These are phyloP conservation scores for Deinandra increscens DNA, from an alignment of 129 eudicot genomes.

Conservation along the genomic window DNA sequence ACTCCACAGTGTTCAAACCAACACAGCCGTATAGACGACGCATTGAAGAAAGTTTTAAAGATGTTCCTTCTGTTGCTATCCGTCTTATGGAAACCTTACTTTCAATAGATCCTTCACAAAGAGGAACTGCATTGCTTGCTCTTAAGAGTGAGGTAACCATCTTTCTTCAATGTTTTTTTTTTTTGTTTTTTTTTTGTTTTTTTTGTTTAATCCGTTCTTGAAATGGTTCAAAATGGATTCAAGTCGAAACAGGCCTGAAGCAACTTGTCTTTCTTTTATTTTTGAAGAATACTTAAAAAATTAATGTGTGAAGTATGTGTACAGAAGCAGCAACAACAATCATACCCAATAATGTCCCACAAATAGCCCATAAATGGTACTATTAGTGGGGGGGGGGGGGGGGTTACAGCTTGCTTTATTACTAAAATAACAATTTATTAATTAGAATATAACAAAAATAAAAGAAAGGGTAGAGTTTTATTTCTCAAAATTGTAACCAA, in stretches of 20 bases:
- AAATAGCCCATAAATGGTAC: no score
- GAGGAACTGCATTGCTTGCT: constrained; percentile 70
- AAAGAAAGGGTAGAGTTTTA: no score
- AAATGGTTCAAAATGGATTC: background rate
- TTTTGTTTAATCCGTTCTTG: background rate
- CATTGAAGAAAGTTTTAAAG: constrained; percentile 64
- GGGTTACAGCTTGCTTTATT: no score
- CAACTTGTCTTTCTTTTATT: background rate
- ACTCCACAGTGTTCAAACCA: constrained; percentile 64
- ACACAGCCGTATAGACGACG: constrained; percentile 56
- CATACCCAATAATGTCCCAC: no score
- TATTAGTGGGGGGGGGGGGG: no score
- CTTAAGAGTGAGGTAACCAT: constrained; percentile 64
- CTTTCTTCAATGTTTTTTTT: constrained; percentile 16
- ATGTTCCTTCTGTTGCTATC: constrained; percentile 60
- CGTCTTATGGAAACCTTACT: constrained; percentile 71
- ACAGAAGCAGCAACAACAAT: no score
- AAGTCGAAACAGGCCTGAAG: background rate
- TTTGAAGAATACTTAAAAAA: background rate
- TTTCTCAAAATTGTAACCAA: no score
- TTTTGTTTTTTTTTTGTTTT: constrained; percentile 3
- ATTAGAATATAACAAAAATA: background rate
- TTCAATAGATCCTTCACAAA: constrained; percentile 64
- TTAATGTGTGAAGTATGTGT: background rate
- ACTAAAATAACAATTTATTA: background rate